Conservation (phyloP, 257 asterid genomes). For the Schizonepeta tenuifolia region DNA sequence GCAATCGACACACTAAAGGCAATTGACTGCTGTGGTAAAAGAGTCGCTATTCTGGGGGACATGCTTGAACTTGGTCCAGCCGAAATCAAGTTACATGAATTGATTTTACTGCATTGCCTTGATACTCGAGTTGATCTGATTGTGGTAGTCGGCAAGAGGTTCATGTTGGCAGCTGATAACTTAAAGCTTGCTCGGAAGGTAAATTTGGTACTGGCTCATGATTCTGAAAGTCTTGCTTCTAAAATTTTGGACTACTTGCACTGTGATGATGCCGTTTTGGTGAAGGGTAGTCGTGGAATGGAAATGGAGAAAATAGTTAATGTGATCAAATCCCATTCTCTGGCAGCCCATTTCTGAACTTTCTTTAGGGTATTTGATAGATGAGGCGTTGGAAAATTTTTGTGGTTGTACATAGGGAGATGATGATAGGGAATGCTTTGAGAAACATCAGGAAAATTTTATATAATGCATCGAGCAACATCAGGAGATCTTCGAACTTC, state of each 20-base stretch:
- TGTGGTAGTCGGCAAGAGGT: constrained; percentile 39
- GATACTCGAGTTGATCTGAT: constrained; percentile 32
- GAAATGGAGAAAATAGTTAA: constrained; percentile 40
- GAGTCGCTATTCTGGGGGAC: constrained; percentile 49
- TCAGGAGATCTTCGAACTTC: background rate
- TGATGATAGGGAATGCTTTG: background rate
- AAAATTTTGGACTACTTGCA: constrained; percentile 8
- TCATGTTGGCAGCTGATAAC: constrained; percentile 36
- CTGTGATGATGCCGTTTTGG: constrained; percentile 39
- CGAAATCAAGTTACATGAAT: constrained; percentile 39
- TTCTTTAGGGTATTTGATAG: background rate
- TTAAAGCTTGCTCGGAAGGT: constrained; percentile 19
- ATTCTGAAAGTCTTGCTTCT: constrained; percentile 29
- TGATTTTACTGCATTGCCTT: constrained; percentile 34
- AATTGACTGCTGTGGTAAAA: constrained; percentile 40
- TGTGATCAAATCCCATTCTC: constrained; percentile 27
- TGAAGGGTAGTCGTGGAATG: constrained; percentile 46
- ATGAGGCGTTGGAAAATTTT: background rate
- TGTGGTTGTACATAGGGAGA: background rate
- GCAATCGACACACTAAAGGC: constrained; percentile 38
- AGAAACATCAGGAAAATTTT: background rate
- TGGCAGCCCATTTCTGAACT: background rate
- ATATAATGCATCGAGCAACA: background rate
- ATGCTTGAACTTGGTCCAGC: constrained; percentile 53
- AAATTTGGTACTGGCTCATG: constrained; percentile 24